A percentile compares a stretch with the other conserved stretches of the same genome.
These are phyloP conservation scores for Trichoderma aggressivum DNA, from an alignment of 2,329 filamentous ascomycete genomes.

Conservation along the genomic window DNA sequence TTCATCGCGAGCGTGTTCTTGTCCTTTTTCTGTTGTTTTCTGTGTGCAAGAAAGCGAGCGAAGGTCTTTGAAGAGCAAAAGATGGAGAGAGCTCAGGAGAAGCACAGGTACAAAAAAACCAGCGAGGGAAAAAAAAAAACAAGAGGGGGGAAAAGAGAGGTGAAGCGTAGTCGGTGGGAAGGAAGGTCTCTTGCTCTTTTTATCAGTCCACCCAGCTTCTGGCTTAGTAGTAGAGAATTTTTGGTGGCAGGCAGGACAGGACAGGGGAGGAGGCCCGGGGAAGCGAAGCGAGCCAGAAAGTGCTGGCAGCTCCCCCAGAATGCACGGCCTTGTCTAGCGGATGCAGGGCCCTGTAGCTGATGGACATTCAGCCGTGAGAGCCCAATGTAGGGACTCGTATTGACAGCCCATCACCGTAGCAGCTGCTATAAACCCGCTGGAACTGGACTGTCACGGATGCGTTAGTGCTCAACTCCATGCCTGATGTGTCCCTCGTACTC, in stretches of 20 bases:
- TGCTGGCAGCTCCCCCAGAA: neutral
- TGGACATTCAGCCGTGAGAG: neutral
- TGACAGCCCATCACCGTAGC: too few relatives aligned
- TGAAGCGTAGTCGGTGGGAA: neutral
- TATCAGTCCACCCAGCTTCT: conserved; percentile 4
- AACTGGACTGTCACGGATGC: neutral
- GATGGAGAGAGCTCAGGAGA: neutral
- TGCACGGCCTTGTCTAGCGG: neutral
- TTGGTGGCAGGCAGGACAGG: neutral
- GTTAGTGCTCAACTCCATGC: neutral
- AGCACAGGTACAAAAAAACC: neutral
- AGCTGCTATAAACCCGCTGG: neutral
- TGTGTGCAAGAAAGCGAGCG: neutral
- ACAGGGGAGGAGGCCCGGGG: conserved; percentile 3
- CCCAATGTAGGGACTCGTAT: too few relatives aligned
- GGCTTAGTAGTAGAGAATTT: neutral
- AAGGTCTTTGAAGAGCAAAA: neutral
- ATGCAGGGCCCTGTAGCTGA: neutral
- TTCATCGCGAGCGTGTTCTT: conserved; percentile 37
- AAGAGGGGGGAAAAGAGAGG: neutral
- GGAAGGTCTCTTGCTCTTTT: conserved; percentile 14
- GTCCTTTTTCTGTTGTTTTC: neutral
- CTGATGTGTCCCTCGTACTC: neutral
- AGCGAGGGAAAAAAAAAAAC: neutral
- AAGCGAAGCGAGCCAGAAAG: neutral